Evolutionary conservation across 495 filamentous ascomycete species (phyloP).

Genomic region (Hyaloscypha hepaticicola): DNA sequence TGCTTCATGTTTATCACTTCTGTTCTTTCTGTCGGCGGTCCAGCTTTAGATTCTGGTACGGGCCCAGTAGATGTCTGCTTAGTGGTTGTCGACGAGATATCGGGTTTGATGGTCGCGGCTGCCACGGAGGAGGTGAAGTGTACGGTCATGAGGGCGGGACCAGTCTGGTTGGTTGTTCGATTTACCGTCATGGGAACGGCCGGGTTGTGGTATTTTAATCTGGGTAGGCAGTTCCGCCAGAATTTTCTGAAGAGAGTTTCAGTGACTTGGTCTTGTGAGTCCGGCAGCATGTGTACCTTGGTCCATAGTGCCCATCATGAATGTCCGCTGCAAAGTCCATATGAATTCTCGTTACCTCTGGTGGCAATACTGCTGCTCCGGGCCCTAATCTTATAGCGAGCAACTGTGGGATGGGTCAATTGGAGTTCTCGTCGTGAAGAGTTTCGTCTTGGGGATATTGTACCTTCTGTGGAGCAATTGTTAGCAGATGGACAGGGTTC

Average conservation of each 20-base stretch:
- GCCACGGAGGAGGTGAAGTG: conserved; percentile 56
- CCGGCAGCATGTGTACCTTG: conserved; percentile 54
- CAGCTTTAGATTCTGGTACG: conserved; percentile 34
- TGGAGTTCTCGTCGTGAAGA: conserved; percentile 31
- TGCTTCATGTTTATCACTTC: conserved; percentile 64
- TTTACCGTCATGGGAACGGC: conserved; percentile 76
- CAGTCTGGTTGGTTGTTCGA: conserved; percentile 55
- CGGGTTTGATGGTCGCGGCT: conserved; percentile 29
- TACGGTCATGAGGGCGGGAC: conserved; percentile 68
- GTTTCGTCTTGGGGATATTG: conserved; percentile 11
- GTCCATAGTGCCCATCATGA: conserved; percentile 71
- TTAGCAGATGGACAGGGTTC: conserved; percentile 13
- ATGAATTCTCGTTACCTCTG: conserved; percentile 79
- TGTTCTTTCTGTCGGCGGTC: conserved; percentile 11
- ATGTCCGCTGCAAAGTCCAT: conserved; percentile 71
- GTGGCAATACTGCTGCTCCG: conserved; percentile 77
- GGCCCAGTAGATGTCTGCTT: conserved; percentile 35
- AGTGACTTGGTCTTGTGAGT: conserved; percentile 11
- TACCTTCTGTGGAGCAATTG: conserved; percentile 30
- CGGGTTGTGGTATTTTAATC: conserved; percentile 94
- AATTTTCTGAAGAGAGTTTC: conserved; percentile 61
- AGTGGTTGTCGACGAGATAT: conserved; percentile 27
- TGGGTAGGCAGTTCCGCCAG: conserved; percentile 78
- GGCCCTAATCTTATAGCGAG: conserved; percentile 71
- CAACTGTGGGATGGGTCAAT: conserved; percentile 51